These are phyloP conservation scores for Acer negundo DNA, from an alignment of 345 rosid genomes.

Conservation along the genomic window DNA sequence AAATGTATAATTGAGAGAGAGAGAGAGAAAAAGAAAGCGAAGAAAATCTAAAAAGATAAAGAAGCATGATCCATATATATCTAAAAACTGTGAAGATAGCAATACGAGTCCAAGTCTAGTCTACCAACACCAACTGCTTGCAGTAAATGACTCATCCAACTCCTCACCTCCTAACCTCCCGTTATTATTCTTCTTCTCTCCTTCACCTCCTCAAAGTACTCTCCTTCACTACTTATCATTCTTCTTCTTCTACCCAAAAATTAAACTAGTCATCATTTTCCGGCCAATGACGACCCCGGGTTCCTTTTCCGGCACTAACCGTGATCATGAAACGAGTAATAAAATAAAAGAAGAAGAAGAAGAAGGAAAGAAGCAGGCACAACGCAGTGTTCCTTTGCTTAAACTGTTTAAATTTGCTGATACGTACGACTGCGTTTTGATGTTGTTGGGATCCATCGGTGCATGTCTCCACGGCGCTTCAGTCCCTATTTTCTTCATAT, in stretches of 20 bases:
- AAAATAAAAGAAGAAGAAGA: slow-evolving; percentile 17
- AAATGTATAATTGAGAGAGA: background rate
- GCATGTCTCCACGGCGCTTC: slow-evolving; percentile 91
- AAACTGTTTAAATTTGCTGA: slow-evolving; percentile 88
- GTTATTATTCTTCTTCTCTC: background rate
- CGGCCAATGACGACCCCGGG: slow-evolving; percentile 14
- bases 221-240: background rate
- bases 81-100: background rate
- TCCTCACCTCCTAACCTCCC: slow-evolving; percentile 18
- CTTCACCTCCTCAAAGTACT: background rate
- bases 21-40: background rate
- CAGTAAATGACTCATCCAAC: slow-evolving; percentile 33
- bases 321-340: slow-evolving; percentile 23
- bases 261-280: too few relatives aligned
- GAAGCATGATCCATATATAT: background rate
- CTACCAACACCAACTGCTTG: background rate
- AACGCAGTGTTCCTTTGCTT: slow-evolving; percentile 47
- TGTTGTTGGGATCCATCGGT: slow-evolving; percentile 87
- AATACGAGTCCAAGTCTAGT: too few relatives aligned
- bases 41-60: background rate
- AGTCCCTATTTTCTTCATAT: slow-evolving; percentile 90
- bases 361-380: slow-evolving; percentile 13
- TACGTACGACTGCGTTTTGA: slow-evolving; percentile 67
- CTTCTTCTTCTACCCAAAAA: background rate
- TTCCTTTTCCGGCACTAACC: slow-evolving; percentile 11